Evolutionary conservation across 768 basidiomycete species (phyloP).

Genomic region (Dioszegia aurantiaca): DNA sequence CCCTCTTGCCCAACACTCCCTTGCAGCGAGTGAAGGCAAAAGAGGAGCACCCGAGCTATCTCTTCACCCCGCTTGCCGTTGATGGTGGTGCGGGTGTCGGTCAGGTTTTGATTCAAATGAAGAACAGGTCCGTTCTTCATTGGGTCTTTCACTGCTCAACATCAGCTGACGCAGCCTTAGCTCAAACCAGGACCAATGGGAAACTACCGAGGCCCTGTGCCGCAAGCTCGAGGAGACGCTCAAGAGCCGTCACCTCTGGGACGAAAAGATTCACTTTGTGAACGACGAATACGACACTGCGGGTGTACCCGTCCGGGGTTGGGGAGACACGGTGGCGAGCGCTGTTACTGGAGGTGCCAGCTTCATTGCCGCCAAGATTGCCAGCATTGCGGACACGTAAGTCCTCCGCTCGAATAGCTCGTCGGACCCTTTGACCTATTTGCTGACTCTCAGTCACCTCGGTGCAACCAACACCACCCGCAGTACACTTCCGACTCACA

Average conservation of each 20-base stretch:
- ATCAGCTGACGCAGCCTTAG: conserved; percentile 17
- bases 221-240: conserved; percentile 34
- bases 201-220: conserved; percentile 38
- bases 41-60: conserved; percentile 41
- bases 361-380: conserved; percentile 32
- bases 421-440: too few relatives aligned
- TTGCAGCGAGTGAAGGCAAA: conserved; percentile 40
- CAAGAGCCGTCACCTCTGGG: conserved; percentile 44
- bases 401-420: conserved; percentile 16
- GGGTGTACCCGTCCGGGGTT: conserved; percentile 25
- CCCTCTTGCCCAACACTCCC: conserved; percentile 36
- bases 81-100: conserved; percentile 41
- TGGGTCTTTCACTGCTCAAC: too few relatives aligned
- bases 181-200: conserved; percentile 40
- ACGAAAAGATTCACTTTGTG: conserved; percentile 39
- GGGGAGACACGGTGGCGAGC: conserved; percentile 43
- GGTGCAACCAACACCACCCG: not conserved
- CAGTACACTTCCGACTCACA: not conserved
- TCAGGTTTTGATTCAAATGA: conserved; percentile 42
- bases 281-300: conserved; percentile 45
- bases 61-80: conserved; percentile 37
- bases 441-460: not conserved
- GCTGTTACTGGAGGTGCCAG: conserved; percentile 35
- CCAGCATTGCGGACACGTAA: conserved; percentile 35
- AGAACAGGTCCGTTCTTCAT: conserved; percentile 28